phyloP scores from a whole-genome alignment of 2,329 filamentous ascomycete genomes.

The Ascochyta clinopodiicola region DNA sequence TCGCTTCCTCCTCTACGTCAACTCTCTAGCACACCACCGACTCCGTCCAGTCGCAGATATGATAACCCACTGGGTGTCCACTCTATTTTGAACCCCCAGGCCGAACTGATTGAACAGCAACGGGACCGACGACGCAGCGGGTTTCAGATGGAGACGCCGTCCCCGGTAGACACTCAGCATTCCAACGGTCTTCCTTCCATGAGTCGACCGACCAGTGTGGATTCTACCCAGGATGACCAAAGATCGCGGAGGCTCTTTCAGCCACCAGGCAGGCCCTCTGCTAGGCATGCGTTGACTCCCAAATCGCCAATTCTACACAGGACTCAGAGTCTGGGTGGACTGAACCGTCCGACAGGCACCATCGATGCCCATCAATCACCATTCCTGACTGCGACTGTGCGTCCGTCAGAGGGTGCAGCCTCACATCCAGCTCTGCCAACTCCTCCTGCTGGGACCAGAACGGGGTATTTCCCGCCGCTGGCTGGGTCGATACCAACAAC shows the following conservation, averaged over 20 bases:
- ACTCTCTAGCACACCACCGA: conserved; percentile 44
- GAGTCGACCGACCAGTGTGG: conserved; percentile 45
- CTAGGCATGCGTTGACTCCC: conserved; percentile 63
- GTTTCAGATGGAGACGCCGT: conserved; percentile 53
- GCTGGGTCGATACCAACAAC: conserved; percentile 44
- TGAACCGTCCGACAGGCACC: conserved; percentile 54
- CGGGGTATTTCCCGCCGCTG: conserved; percentile 42
- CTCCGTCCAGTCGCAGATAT: conserved; percentile 37
- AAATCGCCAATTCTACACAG: conserved; percentile 61
- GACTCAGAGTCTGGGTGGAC: conserved; percentile 56
- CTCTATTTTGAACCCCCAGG: conserved; percentile 55
- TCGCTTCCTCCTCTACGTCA: conserved; percentile 46
- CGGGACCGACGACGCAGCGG: conserved; percentile 50
- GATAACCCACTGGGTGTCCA: conserved; percentile 51
- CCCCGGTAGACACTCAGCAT: conserved; percentile 46
- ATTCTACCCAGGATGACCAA: conserved; percentile 38
- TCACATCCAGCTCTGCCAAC: conserved; percentile 58
- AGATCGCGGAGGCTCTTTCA: conserved; percentile 33
- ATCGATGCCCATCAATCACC: conserved; percentile 59
- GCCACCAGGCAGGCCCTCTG: conserved; percentile 32
- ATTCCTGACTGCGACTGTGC: conserved; percentile 52
- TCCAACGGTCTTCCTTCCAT: conserved; percentile 43
- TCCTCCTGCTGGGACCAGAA: conserved; percentile 48
- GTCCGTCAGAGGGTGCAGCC: conserved; percentile 52
- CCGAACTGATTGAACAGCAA: conserved; percentile 42